These are phyloP conservation scores for Colletotrichum filicis DNA, from an alignment of 2,329 filamentous ascomycete genomes.

Conservation along the genomic window DNA sequence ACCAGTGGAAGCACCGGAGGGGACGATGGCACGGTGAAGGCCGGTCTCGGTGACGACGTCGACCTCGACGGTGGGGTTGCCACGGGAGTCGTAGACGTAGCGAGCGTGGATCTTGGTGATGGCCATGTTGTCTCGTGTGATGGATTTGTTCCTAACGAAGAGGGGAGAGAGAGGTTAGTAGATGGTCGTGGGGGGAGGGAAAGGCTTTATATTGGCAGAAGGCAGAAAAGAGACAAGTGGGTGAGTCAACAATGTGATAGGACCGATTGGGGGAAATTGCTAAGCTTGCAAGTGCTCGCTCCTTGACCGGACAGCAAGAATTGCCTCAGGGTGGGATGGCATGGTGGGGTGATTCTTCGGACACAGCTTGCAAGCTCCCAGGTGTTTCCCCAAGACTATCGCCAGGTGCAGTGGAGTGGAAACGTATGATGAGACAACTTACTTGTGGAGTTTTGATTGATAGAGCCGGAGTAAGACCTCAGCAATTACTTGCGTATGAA, in stretches of 20 bases:
- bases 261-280: conserved; percentile 35
- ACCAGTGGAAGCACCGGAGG: conserved; percentile 93
- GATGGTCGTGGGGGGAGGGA: conserved; percentile 13
- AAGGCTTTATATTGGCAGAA: conserved; percentile 31
- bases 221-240: conserved; percentile 27
- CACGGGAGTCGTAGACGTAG: conserved; percentile 98
- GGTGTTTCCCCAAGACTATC: conserved; percentile 3
- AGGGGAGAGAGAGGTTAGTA: conserved; percentile 11
- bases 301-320: conserved; percentile 34
- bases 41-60: conserved; percentile 93
- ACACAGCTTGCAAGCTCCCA: conserved; percentile 27
- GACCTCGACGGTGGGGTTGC: conserved; percentile 97
- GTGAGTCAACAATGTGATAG: conserved; percentile 35
- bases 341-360: conserved; percentile 33
- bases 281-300: conserved; percentile 33
- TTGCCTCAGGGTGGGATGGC: conserved; percentile 35
- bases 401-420: conserved; percentile 3
- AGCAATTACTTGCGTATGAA: conserved; percentile 16
- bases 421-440: conserved; percentile 2
- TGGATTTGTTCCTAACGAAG: conserved; percentile 25
- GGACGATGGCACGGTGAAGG: conserved; percentile 93
- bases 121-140: conserved; percentile 73
- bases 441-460: conserved; percentile 18
- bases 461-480: conserved; percentile 3
- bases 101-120: conserved; percentile 92